Base-by-base conservation (phyloP, 257 asterid genomes). In the Schizonepeta tenuifolia region DNA sequence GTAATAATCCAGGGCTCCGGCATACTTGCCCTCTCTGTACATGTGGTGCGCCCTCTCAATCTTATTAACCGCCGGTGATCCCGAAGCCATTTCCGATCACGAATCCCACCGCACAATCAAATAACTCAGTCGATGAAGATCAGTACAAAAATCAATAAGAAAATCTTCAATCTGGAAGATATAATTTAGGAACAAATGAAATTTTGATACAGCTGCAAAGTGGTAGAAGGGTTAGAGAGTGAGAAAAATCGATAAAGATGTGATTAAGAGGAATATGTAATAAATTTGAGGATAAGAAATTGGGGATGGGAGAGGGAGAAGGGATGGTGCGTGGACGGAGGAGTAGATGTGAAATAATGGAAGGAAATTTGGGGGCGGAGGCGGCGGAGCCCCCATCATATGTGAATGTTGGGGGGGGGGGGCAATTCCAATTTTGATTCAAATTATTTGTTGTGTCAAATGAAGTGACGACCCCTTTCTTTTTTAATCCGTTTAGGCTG, bases 31-130 rank as follows among this genome's bases (percentile, higher is more conserved):
- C 56, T 92, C 97, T 59, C 99, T 82, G 84, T 95, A 95, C 98
- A 92, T 83, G 81, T 90, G 96, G 75, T 95, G 99, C 22, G 91
- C 99, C 82, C 79, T 83, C 81, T 95, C 99, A 67, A 95, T 89
- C 88, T 84, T 92, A 73, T 86, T 92, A 51, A 84, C 57, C 70
- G 93, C 60, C 65, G 86, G 70, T 7, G 84, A 75, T 31, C 76
- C 77, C 61, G 96, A 86, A 20, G 91, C 92, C 96, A 90, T 88
- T 72, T 82, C 78, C 78, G 67, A 73, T 67, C 73, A 22, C 67
- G 55, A 73, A 41, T 54, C 72, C 50, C 21, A 13, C 17, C 71
- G 14, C 75, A 36, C 24, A 22, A 62, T 40, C 14, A 49, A 67
- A 70, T 9, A 71, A 33, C 55, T 43, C 22, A 31, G 55, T 43